phyloP scores from a whole-genome alignment of 2,329 filamentous ascomycete species.

The Fusarium albosuccineum region DNA sequence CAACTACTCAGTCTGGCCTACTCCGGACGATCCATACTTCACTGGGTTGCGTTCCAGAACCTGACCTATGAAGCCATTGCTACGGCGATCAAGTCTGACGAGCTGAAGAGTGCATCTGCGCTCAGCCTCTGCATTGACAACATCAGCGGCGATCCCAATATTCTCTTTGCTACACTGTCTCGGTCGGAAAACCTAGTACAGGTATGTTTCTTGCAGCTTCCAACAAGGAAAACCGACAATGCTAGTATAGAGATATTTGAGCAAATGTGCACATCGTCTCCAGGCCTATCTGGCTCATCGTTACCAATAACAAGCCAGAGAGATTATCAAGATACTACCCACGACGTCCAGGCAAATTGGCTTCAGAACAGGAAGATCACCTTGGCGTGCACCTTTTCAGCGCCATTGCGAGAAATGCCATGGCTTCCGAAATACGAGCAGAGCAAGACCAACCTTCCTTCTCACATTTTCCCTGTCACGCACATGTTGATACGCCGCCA shows the following conservation, averaged over 20 bases:
- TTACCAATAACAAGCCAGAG: neutral
- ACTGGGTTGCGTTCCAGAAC: constrained; percentile 1
- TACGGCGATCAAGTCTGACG: neutral
- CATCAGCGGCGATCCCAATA: neutral
- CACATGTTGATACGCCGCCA: neutral
- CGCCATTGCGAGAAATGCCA: neutral
- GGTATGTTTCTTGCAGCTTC: neutral
- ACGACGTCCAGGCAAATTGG: neutral
- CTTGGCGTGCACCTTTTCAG: neutral
- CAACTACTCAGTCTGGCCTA: neutral
- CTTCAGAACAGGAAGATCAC: neutral
- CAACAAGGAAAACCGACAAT: neutral
- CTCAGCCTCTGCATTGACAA: constrained; percentile 5
- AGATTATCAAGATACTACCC: neutral
- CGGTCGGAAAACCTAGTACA: neutral
- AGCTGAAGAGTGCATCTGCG: neutral
- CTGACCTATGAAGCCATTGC: constrained; percentile 2
- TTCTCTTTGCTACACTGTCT: neutral
- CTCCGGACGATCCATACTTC: neutral
- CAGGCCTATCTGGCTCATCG: neutral
- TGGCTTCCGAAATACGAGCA: neutral
- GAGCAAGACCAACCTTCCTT: neutral
- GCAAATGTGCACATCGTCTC: neutral
- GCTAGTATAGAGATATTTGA: neutral
- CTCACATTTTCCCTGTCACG: neutral